These are phyloP conservation scores for Plasmopara viticola DNA, from an alignment of 352 stramenopile genomes.

Conservation along the genomic window DNA sequence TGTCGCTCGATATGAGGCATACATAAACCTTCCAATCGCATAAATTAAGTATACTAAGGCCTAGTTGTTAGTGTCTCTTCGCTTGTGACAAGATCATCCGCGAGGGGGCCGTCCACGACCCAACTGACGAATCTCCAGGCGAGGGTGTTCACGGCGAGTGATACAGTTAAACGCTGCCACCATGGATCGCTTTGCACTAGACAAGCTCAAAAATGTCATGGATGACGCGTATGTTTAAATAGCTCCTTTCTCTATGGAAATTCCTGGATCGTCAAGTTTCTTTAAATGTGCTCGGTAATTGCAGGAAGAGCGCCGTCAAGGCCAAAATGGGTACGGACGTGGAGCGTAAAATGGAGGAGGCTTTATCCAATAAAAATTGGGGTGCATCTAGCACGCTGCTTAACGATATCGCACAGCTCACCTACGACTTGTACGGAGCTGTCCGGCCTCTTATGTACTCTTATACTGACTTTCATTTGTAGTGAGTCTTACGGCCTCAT, in stretches of 20 bases:
- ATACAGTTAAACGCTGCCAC: slow-evolving; percentile 7
- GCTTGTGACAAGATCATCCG: slow-evolving; percentile 17
- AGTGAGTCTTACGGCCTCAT: slow-evolving; percentile 86
- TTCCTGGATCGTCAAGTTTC: not conserved
- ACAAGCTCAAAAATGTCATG: slow-evolving; percentile 84
- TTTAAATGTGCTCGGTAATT: slow-evolving; percentile 1
- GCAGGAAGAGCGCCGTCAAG: slow-evolving; percentile 80
- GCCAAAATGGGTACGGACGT: slow-evolving; percentile 84
- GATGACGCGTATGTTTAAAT: slow-evolving; percentile 70
- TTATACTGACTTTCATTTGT: slow-evolving; percentile 7
- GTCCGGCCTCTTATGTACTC: not conserved
- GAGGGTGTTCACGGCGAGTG: slow-evolving; percentile 2
- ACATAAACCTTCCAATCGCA: slow-evolving; percentile 6
- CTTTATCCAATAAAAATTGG: slow-evolving; percentile 99
- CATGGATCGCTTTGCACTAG: slow-evolving; percentile 82
- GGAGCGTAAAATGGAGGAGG: slow-evolving; percentile 89
- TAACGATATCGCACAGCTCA: slow-evolving; percentile 97
- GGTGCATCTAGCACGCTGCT: slow-evolving; percentile 95
- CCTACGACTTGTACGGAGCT: slow-evolving; percentile 88
- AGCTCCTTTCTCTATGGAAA: not conserved
- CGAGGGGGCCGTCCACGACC: slow-evolving; percentile 11
- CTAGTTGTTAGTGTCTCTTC: slow-evolving; percentile 15
- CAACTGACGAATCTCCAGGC: slow-evolving; percentile 4
- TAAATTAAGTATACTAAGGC: slow-evolving; percentile 24
- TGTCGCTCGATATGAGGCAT: not conserved